A percentile compares a stretch with the other conserved stretches of the same genome.
These are phyloP conservation scores for Verticillium dahliae DNA, from an alignment of 2,329 filamentous ascomycete species.

Conservation along the genomic window DNA sequence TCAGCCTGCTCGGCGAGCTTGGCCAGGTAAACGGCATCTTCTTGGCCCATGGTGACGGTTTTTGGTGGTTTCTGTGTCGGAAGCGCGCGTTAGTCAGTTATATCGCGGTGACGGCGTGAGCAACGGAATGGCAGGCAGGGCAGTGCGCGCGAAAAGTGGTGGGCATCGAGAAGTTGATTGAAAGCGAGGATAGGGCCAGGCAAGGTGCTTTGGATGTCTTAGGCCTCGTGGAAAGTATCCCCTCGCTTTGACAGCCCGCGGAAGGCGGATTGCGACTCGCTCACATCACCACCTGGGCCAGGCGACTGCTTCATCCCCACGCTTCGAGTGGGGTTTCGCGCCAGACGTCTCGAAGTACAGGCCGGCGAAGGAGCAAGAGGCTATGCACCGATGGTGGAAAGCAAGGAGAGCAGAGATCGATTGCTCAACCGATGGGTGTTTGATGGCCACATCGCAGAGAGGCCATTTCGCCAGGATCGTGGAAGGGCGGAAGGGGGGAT, in stretches of 20 bases:
- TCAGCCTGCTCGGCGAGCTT: slow-evolving; percentile 99
- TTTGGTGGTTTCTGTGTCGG: slow-evolving; percentile 10
- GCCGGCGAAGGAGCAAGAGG: neutral
- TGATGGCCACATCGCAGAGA: neutral
- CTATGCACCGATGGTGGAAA: neutral
- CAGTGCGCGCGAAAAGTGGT: neutral
- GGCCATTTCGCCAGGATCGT: neutral
- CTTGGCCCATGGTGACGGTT: slow-evolving; percentile 83
- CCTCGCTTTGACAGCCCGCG: neutral
- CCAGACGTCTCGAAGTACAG: slow-evolving; percentile 1
- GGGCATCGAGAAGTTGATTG: slow-evolving; percentile 11
- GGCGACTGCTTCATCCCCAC: slow-evolving; percentile 5
- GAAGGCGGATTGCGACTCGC: slow-evolving; percentile 11
- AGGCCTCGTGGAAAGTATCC: neutral
- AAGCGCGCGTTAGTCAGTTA: neutral
- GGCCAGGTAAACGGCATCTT: slow-evolving; percentile 98
- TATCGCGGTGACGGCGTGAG: neutral
- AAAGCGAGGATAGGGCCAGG: slow-evolving; percentile 9
- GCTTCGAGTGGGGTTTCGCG: slow-evolving; percentile 13
- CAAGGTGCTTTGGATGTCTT: slow-evolving; percentile 1
- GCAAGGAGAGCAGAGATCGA: neutral
- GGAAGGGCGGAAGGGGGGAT: slow-evolving; percentile 12
- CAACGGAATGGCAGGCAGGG: neutral
- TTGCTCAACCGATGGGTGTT: neutral
- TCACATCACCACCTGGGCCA: slow-evolving; percentile 11